Conservation (phyloP, 495 filamentous ascomycete species). For the Friedmanniomyces simplex region DNA sequence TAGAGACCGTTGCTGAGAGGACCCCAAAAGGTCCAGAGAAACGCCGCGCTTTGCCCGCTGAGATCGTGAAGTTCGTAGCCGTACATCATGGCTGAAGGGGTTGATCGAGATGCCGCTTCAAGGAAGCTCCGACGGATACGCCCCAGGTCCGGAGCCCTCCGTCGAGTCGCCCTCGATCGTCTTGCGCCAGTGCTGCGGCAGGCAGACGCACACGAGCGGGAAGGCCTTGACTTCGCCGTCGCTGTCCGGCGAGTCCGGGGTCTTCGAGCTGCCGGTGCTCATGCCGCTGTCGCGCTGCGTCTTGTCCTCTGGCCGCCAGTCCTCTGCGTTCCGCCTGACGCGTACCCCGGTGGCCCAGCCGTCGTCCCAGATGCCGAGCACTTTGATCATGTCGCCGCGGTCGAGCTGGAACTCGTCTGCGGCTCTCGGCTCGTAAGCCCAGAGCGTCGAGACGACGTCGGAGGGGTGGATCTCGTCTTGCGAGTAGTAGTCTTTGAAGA, state of each 20-base stretch:
- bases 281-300: slow-evolving; percentile 86
- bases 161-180: slow-evolving; percentile 76
- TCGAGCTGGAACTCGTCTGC: slow-evolving; percentile 90
- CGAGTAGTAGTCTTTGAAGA: slow-evolving; percentile 98
- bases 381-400: slow-evolving; percentile 95
- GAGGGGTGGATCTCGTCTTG: slow-evolving; percentile 89
- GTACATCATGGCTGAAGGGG: not conserved
- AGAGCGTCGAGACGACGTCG: slow-evolving; percentile 81
- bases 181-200: slow-evolving; percentile 94
- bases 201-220: slow-evolving; percentile 84
- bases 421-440: slow-evolving; percentile 93
- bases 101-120: too few relatives aligned
- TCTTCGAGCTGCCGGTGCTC: slow-evolving; percentile 60
- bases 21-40: not conserved
- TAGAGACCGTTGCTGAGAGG: too few relatives aligned
- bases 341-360: slow-evolving; percentile 95
- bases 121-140: slow-evolving; percentile 1
- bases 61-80: slow-evolving; percentile 5
- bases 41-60: slow-evolving; percentile 8
- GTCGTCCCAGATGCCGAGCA: slow-evolving; percentile 99
- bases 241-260: slow-evolving; percentile 54
- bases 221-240: slow-evolving; percentile 94
- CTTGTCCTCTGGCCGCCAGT: slow-evolving; percentile 68
- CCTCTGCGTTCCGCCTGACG: slow-evolving; percentile 72
- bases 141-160: slow-evolving; percentile 10